phyloP scores from a whole-genome alignment of 768 basidiomycete species.

The Obba rivulosa region DNA sequence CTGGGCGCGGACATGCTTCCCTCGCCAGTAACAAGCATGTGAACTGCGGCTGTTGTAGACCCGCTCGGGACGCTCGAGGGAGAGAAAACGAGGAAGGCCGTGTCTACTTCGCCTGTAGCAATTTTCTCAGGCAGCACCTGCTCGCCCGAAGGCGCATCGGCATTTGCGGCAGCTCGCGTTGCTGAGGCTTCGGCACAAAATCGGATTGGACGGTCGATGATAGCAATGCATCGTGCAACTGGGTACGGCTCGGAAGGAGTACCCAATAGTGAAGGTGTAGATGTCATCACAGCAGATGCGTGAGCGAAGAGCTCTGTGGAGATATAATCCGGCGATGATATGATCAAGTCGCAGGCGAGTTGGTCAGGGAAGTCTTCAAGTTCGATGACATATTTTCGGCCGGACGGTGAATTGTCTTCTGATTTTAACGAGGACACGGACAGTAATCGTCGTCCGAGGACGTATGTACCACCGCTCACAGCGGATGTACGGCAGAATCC shows the following conservation, averaged over 20 bases:
- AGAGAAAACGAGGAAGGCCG: constrained; percentile 69
- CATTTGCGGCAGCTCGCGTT: constrained; percentile 16
- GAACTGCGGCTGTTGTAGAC: constrained; percentile 44
- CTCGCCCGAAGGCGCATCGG: constrained; percentile 15
- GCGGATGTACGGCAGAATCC: constrained; percentile 87
- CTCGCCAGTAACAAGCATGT: constrained; percentile 64
- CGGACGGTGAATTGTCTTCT: constrained; percentile 3
- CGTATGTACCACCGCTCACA: constrained; percentile 70
- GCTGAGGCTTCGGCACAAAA: constrained; percentile 26
- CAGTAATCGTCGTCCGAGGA: constrained; percentile 51
- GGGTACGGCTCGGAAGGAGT: constrained; percentile 10
- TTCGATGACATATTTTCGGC: constrained; percentile 35
- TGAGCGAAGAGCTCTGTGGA: background rate
- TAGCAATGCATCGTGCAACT: constrained; percentile 45
- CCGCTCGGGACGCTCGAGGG: constrained; percentile 49
- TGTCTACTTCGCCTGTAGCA: constrained; percentile 39
- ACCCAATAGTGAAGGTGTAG: background rate
- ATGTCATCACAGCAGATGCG: background rate
- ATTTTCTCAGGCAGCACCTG: background rate
- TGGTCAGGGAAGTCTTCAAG: constrained; percentile 59
- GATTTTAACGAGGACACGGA: constrained; percentile 20
- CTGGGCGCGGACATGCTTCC: constrained; percentile 69
- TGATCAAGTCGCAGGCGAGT: constrained; percentile 48
- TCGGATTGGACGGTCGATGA: constrained; percentile 39
- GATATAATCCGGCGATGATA: constrained; percentile 40